A percentile compares a stretch with the other conserved stretches of the same genome.
Evolutionary conservation across 164 flowering plant genomes (phyloP).

Genomic region (Piper betle): DNA sequence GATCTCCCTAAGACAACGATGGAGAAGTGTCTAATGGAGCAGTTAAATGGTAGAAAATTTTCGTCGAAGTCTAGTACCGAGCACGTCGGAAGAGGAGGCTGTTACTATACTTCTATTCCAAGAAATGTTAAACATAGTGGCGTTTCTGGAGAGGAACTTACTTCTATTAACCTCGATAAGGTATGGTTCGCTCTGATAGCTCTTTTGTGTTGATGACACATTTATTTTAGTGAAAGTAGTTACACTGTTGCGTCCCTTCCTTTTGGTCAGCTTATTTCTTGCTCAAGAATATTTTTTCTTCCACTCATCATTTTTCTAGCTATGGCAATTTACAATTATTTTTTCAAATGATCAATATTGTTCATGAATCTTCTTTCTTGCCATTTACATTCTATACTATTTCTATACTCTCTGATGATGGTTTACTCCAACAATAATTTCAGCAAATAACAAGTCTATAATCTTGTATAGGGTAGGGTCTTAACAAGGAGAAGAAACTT

Average conservation of each 20-base stretch:
- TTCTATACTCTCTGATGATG: no score
- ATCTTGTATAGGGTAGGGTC: no score
- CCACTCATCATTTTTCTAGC: no score
- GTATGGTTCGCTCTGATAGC: constrained; percentile 10
- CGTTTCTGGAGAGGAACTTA: constrained; percentile 51
- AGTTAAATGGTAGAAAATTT: constrained; percentile 44
- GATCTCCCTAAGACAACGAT: constrained; percentile 34
- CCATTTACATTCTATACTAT: no score
- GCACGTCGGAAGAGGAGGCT: constrained; percentile 29
- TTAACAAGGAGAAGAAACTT: no score
- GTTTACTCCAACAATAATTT: no score
- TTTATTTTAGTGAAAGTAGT: background rate
- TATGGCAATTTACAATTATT: no score
- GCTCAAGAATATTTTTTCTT: background rate
- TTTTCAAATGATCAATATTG: no score
- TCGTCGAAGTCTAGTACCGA: constrained; percentile 15
- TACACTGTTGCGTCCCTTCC: background rate
- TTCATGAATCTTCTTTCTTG: no score
- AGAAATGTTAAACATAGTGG: constrained; percentile 63
- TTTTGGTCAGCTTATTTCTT: background rate
- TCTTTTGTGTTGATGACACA: no score
- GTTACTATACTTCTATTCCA: constrained; percentile 75
- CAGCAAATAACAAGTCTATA: no score
- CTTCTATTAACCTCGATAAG: constrained; percentile 88
- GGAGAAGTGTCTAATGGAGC: constrained; percentile 64